Evolutionary conservation across 2,329 filamentous ascomycete species (phyloP).

Genomic region (Cadophora gregata): DNA sequence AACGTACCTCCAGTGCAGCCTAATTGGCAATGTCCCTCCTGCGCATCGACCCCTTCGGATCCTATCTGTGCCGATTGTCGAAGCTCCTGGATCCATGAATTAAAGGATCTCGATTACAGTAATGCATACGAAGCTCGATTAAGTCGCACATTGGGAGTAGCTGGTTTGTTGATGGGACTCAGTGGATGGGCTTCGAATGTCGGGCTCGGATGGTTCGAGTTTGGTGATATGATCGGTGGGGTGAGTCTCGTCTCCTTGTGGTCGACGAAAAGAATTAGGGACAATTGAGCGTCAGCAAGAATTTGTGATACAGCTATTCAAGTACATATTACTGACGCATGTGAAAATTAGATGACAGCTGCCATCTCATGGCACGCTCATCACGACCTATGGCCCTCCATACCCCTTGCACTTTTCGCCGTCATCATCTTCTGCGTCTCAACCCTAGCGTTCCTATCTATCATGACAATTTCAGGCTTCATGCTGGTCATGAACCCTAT

Average conservation of each 20-base stretch:
- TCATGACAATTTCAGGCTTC: background rate
- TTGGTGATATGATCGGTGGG: conserved; percentile 10
- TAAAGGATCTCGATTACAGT: conserved; percentile 3
- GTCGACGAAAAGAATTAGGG: background rate
- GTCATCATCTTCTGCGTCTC: background rate
- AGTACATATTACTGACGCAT: background rate
- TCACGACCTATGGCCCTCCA: background rate
- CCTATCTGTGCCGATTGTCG: background rate
- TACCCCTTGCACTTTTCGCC: background rate
- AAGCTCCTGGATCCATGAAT: background rate
- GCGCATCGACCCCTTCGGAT: background rate
- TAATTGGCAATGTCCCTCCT: background rate
- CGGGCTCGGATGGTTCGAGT: conserved; percentile 1
- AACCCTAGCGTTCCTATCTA: background rate
- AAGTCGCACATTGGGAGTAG: background rate
- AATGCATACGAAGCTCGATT: background rate
- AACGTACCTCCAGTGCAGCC: background rate
- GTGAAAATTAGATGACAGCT: background rate
- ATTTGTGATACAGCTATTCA: background rate
- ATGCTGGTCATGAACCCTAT: background rate
- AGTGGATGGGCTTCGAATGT: conserved; percentile 7
- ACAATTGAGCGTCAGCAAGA: background rate
- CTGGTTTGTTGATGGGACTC: background rate
- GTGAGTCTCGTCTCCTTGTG: background rate
- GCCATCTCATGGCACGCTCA: background rate